Conservation (phyloP, 2,329 filamentous ascomycete species). For the Cordyceps militaris region DNA sequence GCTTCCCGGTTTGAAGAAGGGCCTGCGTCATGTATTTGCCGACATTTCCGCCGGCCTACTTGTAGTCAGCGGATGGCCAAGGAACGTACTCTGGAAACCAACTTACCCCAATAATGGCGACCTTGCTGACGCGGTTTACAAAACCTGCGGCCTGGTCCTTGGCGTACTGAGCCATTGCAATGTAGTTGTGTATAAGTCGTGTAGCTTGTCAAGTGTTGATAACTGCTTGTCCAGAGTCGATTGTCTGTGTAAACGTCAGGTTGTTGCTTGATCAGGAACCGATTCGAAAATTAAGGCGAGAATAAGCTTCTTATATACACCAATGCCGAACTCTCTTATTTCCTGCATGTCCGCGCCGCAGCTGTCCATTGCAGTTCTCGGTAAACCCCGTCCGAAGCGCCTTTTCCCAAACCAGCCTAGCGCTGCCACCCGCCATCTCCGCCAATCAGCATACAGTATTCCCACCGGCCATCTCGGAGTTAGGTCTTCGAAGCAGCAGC, state of each 20-base stretch:
- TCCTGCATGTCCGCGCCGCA: not conserved
- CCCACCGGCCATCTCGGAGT: not conserved
- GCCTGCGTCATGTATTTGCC: conserved; percentile 33
- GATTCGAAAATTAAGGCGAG: not conserved
- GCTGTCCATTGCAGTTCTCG: not conserved
- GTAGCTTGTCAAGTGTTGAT: not conserved
- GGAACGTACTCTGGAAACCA: not conserved
- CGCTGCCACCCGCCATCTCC: not conserved
- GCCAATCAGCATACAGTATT: not conserved
- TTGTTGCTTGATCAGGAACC: not conserved
- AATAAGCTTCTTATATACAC: not conserved
- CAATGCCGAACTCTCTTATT: not conserved
- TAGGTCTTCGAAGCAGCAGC: not conserved
- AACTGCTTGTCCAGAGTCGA: not conserved
- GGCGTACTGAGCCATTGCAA: conserved; percentile 17
- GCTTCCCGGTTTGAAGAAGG: conserved; percentile 43
- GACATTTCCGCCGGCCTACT: conserved; percentile 33
- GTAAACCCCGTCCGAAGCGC: not conserved
- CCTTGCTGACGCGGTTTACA: conserved; percentile 29
- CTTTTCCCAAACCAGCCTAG: not conserved
- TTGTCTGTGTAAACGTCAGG: not conserved
- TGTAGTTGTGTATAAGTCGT: not conserved
- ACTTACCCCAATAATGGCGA: conserved; percentile 37
- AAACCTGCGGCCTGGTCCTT: conserved; percentile 23
- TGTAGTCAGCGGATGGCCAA: not conserved